phyloP scores from a whole-genome alignment of 1,139 yeast species.

The Kazachstania sp. region DNA sequence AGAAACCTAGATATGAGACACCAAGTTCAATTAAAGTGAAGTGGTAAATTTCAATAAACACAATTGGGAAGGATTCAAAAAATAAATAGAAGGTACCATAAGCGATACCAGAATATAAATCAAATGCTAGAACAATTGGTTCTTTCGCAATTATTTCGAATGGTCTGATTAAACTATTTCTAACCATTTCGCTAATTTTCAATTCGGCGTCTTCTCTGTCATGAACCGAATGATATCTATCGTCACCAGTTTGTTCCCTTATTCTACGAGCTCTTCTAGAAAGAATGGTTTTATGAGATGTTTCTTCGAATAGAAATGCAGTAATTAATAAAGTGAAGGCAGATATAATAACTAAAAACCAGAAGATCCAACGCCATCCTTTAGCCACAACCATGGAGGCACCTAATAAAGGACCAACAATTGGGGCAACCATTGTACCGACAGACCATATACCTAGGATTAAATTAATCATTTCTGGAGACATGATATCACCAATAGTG shows the following conservation, averaged over 20 bases:
- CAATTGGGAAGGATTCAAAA: constrained; percentile 57
- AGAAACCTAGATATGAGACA: constrained; percentile 16
- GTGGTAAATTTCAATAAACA: constrained; percentile 37
- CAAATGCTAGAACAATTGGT: constrained; percentile 16
- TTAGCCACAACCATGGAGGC: constrained; percentile 38
- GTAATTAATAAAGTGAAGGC: constrained; percentile 34
- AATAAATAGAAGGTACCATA: constrained; percentile 49
- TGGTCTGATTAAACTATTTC: constrained; percentile 44
- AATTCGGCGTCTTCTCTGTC: constrained; percentile 30
- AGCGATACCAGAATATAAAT: constrained; percentile 42
- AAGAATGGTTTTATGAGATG: constrained; percentile 40
- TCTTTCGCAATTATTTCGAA: constrained; percentile 33
- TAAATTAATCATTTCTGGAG: constrained; percentile 35
- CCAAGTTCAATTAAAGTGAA: constrained; percentile 34
- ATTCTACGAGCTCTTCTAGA: constrained; percentile 40
- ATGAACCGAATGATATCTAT: constrained; percentile 31
- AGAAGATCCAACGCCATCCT: constrained; percentile 42
- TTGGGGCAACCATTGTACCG: constrained; percentile 52
- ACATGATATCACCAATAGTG: constrained; percentile 45
- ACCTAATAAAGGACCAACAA: constrained; percentile 56
- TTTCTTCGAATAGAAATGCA: constrained; percentile 41
- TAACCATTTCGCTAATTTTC: constrained; percentile 26
- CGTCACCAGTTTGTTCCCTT: constrained; percentile 40
- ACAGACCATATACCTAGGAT: constrained; percentile 44
- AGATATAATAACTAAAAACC: constrained; percentile 37